Evolutionary conservation across 1,284 basidiomycete species (phyloP).

Genomic region (Laetiporus sulphureus): DNA sequence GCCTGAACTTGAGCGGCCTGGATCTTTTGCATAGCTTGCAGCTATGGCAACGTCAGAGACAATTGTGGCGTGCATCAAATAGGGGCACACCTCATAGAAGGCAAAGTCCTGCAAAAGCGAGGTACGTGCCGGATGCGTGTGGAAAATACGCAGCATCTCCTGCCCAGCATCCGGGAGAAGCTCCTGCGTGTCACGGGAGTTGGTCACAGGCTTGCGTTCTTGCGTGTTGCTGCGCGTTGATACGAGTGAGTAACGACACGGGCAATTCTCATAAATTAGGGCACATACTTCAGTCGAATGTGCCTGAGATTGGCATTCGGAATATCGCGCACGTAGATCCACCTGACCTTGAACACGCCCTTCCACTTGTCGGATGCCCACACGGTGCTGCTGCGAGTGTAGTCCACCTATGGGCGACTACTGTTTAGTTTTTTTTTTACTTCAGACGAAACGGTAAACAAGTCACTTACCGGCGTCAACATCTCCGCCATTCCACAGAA

Average conservation of each 20-base stretch:
- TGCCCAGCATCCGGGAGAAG: constrained; percentile 89
- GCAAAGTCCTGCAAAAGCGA: constrained; percentile 91
- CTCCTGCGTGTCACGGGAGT: constrained; percentile 89
- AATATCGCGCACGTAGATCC: constrained; percentile 94
- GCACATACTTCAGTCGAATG: constrained; percentile 71
- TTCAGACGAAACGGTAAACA: background rate
- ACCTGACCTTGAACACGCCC: constrained; percentile 91
- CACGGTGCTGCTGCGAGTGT: constrained; percentile 82
- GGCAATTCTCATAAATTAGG: constrained; percentile 5
- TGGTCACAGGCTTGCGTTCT: constrained; percentile 94
- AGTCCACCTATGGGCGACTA: constrained; percentile 54
- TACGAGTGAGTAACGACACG: constrained; percentile 11
- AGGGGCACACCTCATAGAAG: constrained; percentile 74
- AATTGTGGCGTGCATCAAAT: constrained; percentile 1
- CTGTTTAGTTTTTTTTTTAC: background rate
- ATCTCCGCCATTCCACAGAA: constrained; percentile 98
- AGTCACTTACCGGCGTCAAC: constrained; percentile 64
- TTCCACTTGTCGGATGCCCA: constrained; percentile 99
- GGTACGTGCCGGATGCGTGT: constrained; percentile 85
- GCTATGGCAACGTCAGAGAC: constrained; percentile 41
- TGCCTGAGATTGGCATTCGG: constrained; percentile 82
- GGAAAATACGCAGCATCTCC: constrained; percentile 92
- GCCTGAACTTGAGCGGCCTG: constrained; percentile 32
- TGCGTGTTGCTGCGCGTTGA: constrained; percentile 91
- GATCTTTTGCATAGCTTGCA: constrained; percentile 75